These are phyloP conservation scores for Hapsidospora chrysogenum DNA, from an alignment of 495 filamentous ascomycete species.

Conservation along the genomic window DNA sequence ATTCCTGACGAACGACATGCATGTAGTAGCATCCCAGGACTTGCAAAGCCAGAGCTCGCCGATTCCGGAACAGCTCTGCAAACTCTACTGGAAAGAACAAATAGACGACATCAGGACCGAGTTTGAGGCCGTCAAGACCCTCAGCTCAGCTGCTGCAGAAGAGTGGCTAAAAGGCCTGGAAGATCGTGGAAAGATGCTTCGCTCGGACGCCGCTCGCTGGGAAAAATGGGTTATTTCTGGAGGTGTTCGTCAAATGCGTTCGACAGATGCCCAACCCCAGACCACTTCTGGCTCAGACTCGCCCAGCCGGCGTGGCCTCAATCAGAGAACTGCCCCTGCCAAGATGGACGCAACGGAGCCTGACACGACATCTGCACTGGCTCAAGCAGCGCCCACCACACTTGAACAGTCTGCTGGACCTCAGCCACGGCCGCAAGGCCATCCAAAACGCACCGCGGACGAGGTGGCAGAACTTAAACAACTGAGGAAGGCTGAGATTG, in stretches of 20 bases:
- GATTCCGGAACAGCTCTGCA: constrained; percentile 33
- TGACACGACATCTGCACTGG: no score
- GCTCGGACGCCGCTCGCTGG: constrained; percentile 45
- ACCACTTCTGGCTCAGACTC: no score
- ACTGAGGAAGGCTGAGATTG: constrained; percentile 45
- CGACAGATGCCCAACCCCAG: no score
- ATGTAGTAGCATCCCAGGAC: constrained; percentile 35
- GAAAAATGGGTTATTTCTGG: constrained; percentile 48
- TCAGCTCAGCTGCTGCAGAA: constrained; percentile 42
- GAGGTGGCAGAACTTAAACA: constrained; percentile 37
- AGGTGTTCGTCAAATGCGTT: constrained; percentile 20
- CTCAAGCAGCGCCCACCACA: background rate
- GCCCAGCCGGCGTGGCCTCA: no score
- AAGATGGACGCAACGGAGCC: no score
- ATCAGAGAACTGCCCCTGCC: no score
- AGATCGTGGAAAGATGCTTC: constrained; percentile 34
- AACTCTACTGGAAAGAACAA: constrained; percentile 43
- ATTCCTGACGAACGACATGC: constrained; percentile 37
- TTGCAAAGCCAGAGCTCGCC: constrained; percentile 30
- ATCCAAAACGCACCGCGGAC: constrained; percentile 26
- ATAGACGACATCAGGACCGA: constrained; percentile 35
- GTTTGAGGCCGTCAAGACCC: constrained; percentile 37
- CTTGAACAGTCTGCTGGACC: constrained; percentile 1
- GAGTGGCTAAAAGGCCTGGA: constrained; percentile 64
- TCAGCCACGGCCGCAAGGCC: constrained; percentile 7